Percentiles rank a stretch among this genome's conserved stretches.
These are phyloP conservation scores for Aspergillus asperescens DNA, from an alignment of 495 filamentous ascomycete genomes.

Conservation along the genomic window DNA sequence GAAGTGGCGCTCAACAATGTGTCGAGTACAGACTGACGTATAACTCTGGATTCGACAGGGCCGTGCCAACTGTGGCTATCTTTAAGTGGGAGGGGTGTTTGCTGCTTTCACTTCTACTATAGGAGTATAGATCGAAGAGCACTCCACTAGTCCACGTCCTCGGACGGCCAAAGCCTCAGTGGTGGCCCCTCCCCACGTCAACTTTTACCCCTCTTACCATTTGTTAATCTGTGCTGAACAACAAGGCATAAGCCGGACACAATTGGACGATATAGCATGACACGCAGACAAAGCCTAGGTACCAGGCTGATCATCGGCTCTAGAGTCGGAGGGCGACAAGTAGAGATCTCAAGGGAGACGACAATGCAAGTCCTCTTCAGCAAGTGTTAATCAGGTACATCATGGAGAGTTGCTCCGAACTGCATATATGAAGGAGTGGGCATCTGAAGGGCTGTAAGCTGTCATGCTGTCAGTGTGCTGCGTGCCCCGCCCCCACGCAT, in stretches of 20 bases:
- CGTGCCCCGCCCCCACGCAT: constrained; percentile 7
- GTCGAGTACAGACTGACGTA: neutral
- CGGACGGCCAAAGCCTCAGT: neutral
- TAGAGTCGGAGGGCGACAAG: neutral
- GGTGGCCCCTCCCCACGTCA: neutral
- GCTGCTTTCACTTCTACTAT: neutral
- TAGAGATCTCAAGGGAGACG: too few species aligned
- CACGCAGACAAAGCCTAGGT: neutral
- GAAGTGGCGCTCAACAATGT: neutral
- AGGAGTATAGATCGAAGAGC: neutral
- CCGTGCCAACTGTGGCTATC: neutral
- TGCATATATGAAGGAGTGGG: neutral
- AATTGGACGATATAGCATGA: neutral
- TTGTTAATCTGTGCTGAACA: neutral
- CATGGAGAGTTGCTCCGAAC: too few species aligned
- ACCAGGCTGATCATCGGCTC: neutral
- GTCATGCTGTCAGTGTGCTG: neutral
- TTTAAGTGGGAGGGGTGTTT: neutral
- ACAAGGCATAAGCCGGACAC: constrained; percentile 1
- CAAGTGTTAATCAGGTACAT: too few species aligned
- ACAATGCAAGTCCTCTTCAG: too few species aligned
- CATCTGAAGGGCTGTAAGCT: too few species aligned
- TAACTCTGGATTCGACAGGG: neutral
- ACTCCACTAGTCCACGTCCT: neutral
- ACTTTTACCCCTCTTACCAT: neutral